phyloP scores from a whole-genome alignment of 2,329 filamentous ascomycete species.

The Curvularia lunata region DNA sequence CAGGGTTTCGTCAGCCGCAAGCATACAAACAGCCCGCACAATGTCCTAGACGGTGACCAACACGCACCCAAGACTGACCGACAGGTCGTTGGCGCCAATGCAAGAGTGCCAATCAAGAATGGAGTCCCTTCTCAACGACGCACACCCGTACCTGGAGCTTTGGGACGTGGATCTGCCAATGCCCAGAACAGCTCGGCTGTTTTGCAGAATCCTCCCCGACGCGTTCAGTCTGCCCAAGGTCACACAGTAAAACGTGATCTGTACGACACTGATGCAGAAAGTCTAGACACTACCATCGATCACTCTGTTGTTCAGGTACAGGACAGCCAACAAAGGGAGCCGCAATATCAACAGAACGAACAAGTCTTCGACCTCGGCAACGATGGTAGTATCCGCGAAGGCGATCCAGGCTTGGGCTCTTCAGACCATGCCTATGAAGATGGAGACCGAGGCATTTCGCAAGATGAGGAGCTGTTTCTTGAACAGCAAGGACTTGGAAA shows the following conservation, averaged over 20 bases:
- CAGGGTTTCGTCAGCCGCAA: slow-evolving; percentile 28
- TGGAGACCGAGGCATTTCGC: slow-evolving; percentile 3
- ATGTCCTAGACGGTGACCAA: slow-evolving; percentile 20
- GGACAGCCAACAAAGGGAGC: slow-evolving; percentile 20
- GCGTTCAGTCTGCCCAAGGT: slow-evolving; percentile 21
- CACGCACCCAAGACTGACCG: slow-evolving; percentile 21
- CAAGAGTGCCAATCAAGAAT: slow-evolving; percentile 26
- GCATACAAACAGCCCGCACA: slow-evolving; percentile 25
- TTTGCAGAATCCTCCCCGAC: slow-evolving; percentile 23
- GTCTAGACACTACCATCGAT: slow-evolving; percentile 44
- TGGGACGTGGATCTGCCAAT: slow-evolving; percentile 16
- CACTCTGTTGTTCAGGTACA: slow-evolving; percentile 29
- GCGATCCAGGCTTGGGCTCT: not conserved
- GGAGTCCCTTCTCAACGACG: slow-evolving; percentile 19
- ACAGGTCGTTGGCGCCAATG: slow-evolving; percentile 29
- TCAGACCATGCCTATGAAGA: not conserved
- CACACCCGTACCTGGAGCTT: slow-evolving; percentile 9
- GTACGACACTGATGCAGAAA: slow-evolving; percentile 50
- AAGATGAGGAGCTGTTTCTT: slow-evolving; percentile 9
- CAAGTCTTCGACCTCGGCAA: slow-evolving; percentile 18
- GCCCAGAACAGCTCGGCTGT: slow-evolving; percentile 20
- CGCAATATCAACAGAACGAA: slow-evolving; percentile 14
- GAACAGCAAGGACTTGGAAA: slow-evolving; percentile 1
- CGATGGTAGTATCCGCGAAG: slow-evolving; percentile 12
- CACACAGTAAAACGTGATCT: slow-evolving; percentile 25